Percentiles rank a stretch among this genome's conserved stretches.
Evolutionary conservation across 108 stramenopile species (phyloP).

Genomic region (Cafeteria roenbergensis): DNA sequence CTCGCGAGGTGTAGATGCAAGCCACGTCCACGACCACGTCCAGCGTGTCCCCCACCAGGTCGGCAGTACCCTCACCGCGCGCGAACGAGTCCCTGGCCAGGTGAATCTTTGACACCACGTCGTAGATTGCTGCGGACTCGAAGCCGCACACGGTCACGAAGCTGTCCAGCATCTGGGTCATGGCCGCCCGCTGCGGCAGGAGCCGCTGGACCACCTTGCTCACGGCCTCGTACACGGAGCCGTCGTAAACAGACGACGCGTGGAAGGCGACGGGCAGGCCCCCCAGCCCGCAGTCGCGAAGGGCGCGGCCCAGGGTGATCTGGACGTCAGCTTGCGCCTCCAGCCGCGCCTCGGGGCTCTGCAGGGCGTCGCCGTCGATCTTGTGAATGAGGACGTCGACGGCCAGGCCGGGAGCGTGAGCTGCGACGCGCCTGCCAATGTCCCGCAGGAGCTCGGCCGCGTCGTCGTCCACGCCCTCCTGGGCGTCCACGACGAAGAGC

Average conservation of each 20-base stretch:
- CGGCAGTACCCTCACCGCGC: slow-evolving; percentile 82
- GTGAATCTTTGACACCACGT: slow-evolving; percentile 89
- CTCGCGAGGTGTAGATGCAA: slow-evolving; percentile 97
- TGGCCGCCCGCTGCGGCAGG: slow-evolving; percentile 75
- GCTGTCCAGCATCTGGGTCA: slow-evolving; percentile 82
- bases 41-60: slow-evolving; percentile 95
- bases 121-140: slow-evolving; percentile 93
- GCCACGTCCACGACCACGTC: slow-evolving; percentile 96
- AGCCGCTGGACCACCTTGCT: slow-evolving; percentile 67
- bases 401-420: slow-evolving; percentile 66
- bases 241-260: slow-evolving; percentile 88
- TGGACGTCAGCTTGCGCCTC: slow-evolving; percentile 77
- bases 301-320: slow-evolving; percentile 46
- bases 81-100: slow-evolving; percentile 89
- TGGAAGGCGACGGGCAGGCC: slow-evolving; percentile 57
- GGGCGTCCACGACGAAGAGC: slow-evolving; percentile 45
- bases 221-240: slow-evolving; percentile 90
- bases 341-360: slow-evolving; percentile 86
- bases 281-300: slow-evolving; percentile 37
- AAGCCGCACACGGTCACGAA: slow-evolving; percentile 76
- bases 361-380: slow-evolving; percentile 93
- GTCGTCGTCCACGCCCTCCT: slow-evolving; percentile 40
- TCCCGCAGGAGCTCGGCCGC: slow-evolving; percentile 53
- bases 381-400: slow-evolving; percentile 98
- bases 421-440: slow-evolving; percentile 62